phyloP scores from a whole-genome alignment of 352 stramenopile species.

The Thalassiosira oceanica region DNA sequence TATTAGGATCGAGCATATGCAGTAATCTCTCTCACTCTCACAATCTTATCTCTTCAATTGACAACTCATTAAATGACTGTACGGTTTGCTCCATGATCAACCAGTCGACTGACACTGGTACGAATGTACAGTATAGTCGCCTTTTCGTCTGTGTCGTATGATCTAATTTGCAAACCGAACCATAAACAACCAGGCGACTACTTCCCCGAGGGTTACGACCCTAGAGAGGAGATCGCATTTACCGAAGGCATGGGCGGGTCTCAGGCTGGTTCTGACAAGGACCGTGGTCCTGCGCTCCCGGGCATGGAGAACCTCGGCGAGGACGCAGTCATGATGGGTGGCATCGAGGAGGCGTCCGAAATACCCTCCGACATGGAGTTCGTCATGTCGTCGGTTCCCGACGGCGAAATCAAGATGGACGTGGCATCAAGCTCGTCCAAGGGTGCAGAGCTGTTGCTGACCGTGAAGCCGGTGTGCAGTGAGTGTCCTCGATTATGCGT shows the following conservation, averaged over 20 bases:
- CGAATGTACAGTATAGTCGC: too few relatives aligned
- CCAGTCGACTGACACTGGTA: too few relatives aligned
- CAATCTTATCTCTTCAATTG: too few relatives aligned
- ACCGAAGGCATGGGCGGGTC: slow-evolving; percentile 62
- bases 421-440: slow-evolving; percentile 55
- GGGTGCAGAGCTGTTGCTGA: slow-evolving; percentile 25
- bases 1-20: too few relatives aligned
- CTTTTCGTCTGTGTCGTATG: too few relatives aligned
- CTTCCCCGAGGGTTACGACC: slow-evolving; percentile 76
- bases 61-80: background rate
- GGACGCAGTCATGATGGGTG: slow-evolving; percentile 61
- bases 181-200: too few relatives aligned
- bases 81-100: too few relatives aligned
- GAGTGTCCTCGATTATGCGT: too few relatives aligned
- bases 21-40: too few relatives aligned
- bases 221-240: slow-evolving; percentile 51
- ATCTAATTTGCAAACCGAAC: too few relatives aligned
- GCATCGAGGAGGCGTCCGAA: slow-evolving; percentile 56
- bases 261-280: slow-evolving; percentile 25
- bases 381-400: slow-evolving; percentile 62
- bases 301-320: slow-evolving; percentile 73
- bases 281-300: slow-evolving; percentile 56
- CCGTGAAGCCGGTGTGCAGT: slow-evolving; percentile 65
- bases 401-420: slow-evolving; percentile 56
- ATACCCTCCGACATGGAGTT: slow-evolving; percentile 78